Conservation (phyloP, 2,329 filamentous ascomycete species). For the Cercospora berteroae region DNA sequence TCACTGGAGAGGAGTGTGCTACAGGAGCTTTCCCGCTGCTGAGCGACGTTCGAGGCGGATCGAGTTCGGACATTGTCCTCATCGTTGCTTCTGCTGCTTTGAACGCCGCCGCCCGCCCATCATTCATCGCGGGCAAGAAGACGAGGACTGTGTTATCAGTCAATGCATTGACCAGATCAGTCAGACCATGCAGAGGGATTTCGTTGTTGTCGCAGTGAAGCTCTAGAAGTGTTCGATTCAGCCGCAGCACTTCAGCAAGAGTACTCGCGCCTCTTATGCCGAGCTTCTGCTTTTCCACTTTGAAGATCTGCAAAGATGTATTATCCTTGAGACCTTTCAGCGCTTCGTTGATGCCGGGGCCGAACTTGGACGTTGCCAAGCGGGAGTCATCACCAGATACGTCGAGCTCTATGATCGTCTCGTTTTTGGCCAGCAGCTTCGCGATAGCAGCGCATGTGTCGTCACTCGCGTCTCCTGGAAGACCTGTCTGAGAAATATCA, state of each 20-base stretch:
- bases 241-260: constrained; percentile 65
- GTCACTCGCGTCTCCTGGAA: constrained; percentile 66
- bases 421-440: constrained; percentile 64
- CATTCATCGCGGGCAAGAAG: constrained; percentile 61
- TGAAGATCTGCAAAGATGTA: constrained; percentile 58
- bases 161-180: constrained; percentile 66
- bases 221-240: constrained; percentile 61
- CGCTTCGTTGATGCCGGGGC: constrained; percentile 65
- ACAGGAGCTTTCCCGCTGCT: constrained; percentile 19
- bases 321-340: constrained; percentile 65
- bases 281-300: constrained; percentile 67
- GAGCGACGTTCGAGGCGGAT: constrained; percentile 23
- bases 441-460: constrained; percentile 65
- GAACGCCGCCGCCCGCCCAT: constrained; percentile 61
- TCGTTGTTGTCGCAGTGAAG: constrained; percentile 71
- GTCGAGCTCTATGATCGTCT: constrained; percentile 64
- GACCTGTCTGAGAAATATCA: constrained; percentile 67
- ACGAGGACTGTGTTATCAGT: constrained; percentile 63
- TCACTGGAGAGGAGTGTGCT: constrained; percentile 29
- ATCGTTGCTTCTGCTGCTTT: constrained; percentile 44
- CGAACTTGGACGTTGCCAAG: constrained; percentile 67
- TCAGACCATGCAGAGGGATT: constrained; percentile 68
- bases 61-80: constrained; percentile 35
- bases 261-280: constrained; percentile 68
- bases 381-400: constrained; percentile 70